Percentiles rank a stretch among this genome's conserved stretches.
Evolutionary conservation across 2,329 filamentous ascomycete species (phyloP).

Genomic region (Aspergillus latus): DNA sequence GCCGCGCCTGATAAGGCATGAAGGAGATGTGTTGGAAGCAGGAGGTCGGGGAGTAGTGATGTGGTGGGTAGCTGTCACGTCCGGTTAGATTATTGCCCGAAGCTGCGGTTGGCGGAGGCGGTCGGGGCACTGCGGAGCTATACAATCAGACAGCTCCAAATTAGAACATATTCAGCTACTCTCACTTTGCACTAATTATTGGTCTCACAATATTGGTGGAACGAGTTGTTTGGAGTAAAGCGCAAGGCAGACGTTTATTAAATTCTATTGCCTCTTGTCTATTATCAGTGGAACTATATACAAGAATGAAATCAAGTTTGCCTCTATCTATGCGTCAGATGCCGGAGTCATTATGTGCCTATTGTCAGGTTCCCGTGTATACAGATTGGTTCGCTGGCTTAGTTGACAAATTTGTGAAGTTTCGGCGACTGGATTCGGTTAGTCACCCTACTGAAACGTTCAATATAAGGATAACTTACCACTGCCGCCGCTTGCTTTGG

Average conservation of each 20-base stretch:
- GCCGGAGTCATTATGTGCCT: neutral
- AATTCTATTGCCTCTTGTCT: neutral
- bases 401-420: slow-evolving; percentile 26
- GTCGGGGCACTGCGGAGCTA: slow-evolving; percentile 4
- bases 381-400: neutral
- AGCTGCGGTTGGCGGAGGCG: slow-evolving; percentile 16
- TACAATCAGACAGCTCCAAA: neutral
- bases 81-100: slow-evolving; percentile 8
- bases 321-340: slow-evolving; percentile 14
- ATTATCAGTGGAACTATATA: neutral
- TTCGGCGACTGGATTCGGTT: slow-evolving; percentile 21
- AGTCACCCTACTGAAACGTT: neutral
- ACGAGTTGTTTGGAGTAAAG: neutral
- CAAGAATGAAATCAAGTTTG: neutral
- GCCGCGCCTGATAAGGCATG: slow-evolving; percentile 27
- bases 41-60: slow-evolving; percentile 9
- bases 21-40: slow-evolving; percentile 7
- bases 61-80: slow-evolving; percentile 11
- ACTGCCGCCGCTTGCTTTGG: slow-evolving; percentile 78
- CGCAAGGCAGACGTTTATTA: neutral
- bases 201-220: too few species aligned
- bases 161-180: too few species aligned
- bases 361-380: neutral
- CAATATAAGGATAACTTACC: slow-evolving; percentile 52
- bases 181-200: too few species aligned